phyloP scores from a whole-genome alignment of 2,329 filamentous ascomycete species.

The Truncatella angustata region DNA sequence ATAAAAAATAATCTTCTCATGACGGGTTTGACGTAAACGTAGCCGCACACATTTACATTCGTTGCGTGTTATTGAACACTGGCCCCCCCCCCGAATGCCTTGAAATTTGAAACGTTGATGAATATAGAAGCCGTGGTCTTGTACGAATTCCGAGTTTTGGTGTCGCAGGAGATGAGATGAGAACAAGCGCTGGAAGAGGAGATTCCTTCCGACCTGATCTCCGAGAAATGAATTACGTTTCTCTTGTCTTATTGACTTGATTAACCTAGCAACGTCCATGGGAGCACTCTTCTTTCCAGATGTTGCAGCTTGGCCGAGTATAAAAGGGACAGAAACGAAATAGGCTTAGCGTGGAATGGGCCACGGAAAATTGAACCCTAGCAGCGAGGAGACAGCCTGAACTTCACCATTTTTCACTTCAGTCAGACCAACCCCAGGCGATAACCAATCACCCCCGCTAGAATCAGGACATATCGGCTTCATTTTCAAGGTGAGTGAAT shows the following conservation, averaged over 20 bases:
- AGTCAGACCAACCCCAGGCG: conserved; percentile 3
- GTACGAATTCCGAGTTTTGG: too few relatives aligned
- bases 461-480: conserved; percentile 5
- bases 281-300: background rate
- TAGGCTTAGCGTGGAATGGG: conserved; percentile 12
- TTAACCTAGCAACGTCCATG: background rate
- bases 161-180: too few relatives aligned
- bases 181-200: too few relatives aligned
- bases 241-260: conserved; percentile 6
- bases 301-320: background rate
- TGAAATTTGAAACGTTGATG: background rate
- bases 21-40: too few relatives aligned
- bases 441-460: conserved; percentile 14
- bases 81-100: background rate
- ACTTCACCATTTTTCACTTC: conserved; percentile 10
- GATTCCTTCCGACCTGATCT: too few relatives aligned
- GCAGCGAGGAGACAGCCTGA: conserved; percentile 4
- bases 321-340: conserved; percentile 8
- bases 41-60: too few relatives aligned
- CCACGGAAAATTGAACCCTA: conserved; percentile 16
- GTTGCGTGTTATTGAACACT: too few relatives aligned
- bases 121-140: too few relatives aligned
- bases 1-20: background rate
- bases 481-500: conserved; percentile 8
- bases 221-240: too few relatives aligned